phyloP scores from a whole-genome alignment of 2,329 filamentous ascomycete genomes.

The Didymella glomerata region DNA sequence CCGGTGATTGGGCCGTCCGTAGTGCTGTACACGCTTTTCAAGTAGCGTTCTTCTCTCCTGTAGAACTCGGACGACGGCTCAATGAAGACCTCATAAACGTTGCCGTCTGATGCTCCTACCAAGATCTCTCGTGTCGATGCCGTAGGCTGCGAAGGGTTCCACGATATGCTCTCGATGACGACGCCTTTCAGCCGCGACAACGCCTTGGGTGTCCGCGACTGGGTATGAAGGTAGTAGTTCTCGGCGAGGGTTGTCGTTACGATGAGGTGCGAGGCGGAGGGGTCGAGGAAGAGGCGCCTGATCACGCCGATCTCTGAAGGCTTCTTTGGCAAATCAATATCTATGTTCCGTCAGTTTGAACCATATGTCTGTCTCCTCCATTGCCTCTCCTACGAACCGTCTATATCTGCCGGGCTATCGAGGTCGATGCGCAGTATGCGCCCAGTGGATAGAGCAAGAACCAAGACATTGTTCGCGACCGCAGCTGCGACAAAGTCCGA shows the following conservation, averaged over 20 bases:
- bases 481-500: constrained; percentile 96
- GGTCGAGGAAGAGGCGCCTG: constrained; percentile 95
- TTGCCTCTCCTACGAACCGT: constrained; percentile 56
- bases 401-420: constrained; percentile 92
- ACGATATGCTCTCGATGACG: constrained; percentile 86
- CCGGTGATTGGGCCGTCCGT: constrained; percentile 85
- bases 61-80: constrained; percentile 96
- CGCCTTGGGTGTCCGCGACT: constrained; percentile 85
- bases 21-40: constrained; percentile 83
- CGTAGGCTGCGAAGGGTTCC: constrained; percentile 92
- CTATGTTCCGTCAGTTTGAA: constrained; percentile 56
- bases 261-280: constrained; percentile 92
- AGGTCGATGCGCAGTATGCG: constrained; percentile 94
- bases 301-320: constrained; percentile 91
- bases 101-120: constrained; percentile 89
- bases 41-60: constrained; percentile 89
- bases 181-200: constrained; percentile 86
- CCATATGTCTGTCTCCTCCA: background rate
- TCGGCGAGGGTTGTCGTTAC: constrained; percentile 91
- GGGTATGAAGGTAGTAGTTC: constrained; percentile 97
- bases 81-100: constrained; percentile 93
- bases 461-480: constrained; percentile 95
- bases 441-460: constrained; percentile 89
- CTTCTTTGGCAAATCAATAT: constrained; percentile 96
- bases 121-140: constrained; percentile 95